These are phyloP conservation scores for Hippophae tibetana DNA, from an alignment of 306 rosid genomes.

Conservation along the genomic window DNA sequence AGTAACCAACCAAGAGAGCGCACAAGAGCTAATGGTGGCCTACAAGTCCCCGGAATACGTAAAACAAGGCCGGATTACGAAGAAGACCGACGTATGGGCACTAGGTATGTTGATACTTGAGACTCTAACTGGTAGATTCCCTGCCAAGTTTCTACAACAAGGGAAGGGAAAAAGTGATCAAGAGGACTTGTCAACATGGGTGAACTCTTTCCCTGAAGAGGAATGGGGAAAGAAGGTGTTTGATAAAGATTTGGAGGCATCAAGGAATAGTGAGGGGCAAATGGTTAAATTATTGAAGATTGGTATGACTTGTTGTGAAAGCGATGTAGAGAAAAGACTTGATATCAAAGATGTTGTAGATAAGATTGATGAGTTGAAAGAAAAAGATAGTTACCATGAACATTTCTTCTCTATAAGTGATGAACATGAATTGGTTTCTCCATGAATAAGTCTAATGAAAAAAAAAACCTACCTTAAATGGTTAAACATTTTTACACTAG, in stretches of 20 bases:
- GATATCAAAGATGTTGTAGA: conserved; percentile 57
- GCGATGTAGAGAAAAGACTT: conserved; percentile 55
- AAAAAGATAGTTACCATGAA: conserved; percentile 12
- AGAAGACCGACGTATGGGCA: conserved; percentile 83
- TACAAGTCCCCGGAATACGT: conserved; percentile 70
- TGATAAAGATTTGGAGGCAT: conserved; percentile 45
- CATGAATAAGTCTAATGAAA: too few relatives aligned
- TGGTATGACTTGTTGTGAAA: conserved; percentile 56
- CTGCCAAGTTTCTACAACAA: conserved; percentile 42
- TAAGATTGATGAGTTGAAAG: conserved; percentile 53
- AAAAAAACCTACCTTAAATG: too few relatives aligned
- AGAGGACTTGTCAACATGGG: conserved; percentile 58
- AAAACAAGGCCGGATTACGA: conserved; percentile 58
- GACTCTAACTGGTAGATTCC: conserved; percentile 55
- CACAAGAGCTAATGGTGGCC: conserved; percentile 55
- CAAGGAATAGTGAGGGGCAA: conserved; percentile 32
- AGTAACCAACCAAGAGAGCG: conserved; percentile 64
- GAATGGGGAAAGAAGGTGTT: conserved; percentile 48
- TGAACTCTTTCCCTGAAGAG: conserved; percentile 34
- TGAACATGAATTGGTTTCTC: too few relatives aligned
- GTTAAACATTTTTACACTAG: too few relatives aligned
- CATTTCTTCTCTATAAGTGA: too few relatives aligned
- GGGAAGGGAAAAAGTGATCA: conserved; percentile 38
- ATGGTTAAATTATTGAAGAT: conserved; percentile 60
- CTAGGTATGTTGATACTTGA: conserved; percentile 69